A percentile compares a stretch with the other conserved stretches of the same genome.
These are phyloP conservation scores for Pterulicium gracile DNA, from an alignment of 1,284 basidiomycete genomes.

Conservation along the genomic window DNA sequence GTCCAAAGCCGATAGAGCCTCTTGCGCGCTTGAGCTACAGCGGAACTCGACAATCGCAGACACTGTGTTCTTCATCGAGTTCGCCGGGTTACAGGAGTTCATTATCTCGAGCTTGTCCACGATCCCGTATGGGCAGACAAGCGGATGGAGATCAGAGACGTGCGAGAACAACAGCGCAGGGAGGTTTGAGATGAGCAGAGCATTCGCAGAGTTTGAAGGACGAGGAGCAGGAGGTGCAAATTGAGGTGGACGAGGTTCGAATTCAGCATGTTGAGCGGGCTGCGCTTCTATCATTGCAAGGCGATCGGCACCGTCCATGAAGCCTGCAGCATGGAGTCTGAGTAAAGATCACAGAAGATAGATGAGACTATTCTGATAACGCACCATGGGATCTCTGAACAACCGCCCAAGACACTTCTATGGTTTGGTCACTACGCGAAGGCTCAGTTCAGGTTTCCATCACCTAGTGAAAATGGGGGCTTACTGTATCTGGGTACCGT, in stretches of 20 bases:
- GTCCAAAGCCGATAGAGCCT: background rate
- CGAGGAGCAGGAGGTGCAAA: background rate
- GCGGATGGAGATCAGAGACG: constrained; percentile 53
- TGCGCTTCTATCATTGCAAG: constrained; percentile 45
- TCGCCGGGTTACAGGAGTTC: constrained; percentile 6
- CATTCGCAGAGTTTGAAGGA: constrained; percentile 21
- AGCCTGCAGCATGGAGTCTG: constrained; percentile 32
- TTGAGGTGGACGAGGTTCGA: constrained; percentile 20
- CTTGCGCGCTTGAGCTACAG: background rate
- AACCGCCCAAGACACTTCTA: constrained; percentile 75
- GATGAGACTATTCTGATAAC: too few species aligned
- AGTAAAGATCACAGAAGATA: too few species aligned
- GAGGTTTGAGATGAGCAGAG: constrained; percentile 53
- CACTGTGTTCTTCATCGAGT: background rate
- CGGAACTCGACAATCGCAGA: background rate
- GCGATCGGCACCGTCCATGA: constrained; percentile 70
- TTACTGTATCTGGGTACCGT: constrained; percentile 58
- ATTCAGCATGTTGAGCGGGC: constrained; percentile 15
- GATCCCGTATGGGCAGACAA: constrained; percentile 60
- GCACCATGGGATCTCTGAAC: constrained; percentile 70
- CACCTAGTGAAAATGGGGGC: constrained; percentile 11
- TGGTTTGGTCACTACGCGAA: constrained; percentile 43
- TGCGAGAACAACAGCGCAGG: constrained; percentile 58
- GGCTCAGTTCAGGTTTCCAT: constrained; percentile 6
- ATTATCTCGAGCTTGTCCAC: constrained; percentile 46